Evolutionary conservation across 768 basidiomycete genomes (phyloP).

Genomic region (Leccinellum rugosiceps): DNA sequence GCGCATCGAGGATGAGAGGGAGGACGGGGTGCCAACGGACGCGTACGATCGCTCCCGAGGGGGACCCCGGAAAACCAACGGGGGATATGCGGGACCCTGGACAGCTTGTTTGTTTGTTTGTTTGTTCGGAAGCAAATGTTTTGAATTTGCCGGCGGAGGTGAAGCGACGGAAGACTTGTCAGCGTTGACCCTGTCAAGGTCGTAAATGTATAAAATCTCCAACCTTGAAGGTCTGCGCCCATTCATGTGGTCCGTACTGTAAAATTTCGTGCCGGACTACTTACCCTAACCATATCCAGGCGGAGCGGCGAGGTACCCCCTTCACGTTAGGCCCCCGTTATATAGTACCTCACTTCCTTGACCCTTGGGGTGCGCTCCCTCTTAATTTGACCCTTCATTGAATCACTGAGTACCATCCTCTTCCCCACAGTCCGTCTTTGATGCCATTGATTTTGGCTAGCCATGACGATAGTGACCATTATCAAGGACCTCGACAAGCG

Average conservation of each 20-base stretch:
- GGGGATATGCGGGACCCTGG: conserved; percentile 17
- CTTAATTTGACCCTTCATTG: conserved; percentile 14
- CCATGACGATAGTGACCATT: conserved; percentile 21
- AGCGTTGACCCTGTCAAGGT: conserved; percentile 18
- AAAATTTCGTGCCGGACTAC: conserved; percentile 21
- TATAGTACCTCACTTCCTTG: conserved; percentile 19
- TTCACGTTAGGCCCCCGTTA: conserved; percentile 11
- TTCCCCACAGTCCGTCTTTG: conserved; percentile 13
- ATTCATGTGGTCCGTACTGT: conserved; percentile 14
- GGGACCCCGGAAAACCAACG: conserved; percentile 20
- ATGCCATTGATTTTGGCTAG: conserved; percentile 22
- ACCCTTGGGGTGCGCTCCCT: conserved; percentile 14
- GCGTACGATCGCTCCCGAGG: background rate
- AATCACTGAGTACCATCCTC: conserved; percentile 5
- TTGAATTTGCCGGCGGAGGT: conserved; percentile 7
- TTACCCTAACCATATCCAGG: conserved; percentile 13
- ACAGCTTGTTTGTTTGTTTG: conserved; percentile 5
- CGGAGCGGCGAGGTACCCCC: background rate
- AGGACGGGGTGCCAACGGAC: conserved; percentile 2
- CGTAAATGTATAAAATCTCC: conserved; percentile 15
- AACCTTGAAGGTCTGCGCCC: conserved; percentile 16
- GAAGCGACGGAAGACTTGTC: conserved; percentile 16
- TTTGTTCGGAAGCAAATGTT: conserved; percentile 1
- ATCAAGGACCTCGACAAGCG: conserved; percentile 46
- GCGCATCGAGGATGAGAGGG: conserved; percentile 15